Evolutionary conservation across 129 eudicot genomes (phyloP), one percentile per base, ranked within the genome.

Genomic region (Lactuca sativa): DNA sequence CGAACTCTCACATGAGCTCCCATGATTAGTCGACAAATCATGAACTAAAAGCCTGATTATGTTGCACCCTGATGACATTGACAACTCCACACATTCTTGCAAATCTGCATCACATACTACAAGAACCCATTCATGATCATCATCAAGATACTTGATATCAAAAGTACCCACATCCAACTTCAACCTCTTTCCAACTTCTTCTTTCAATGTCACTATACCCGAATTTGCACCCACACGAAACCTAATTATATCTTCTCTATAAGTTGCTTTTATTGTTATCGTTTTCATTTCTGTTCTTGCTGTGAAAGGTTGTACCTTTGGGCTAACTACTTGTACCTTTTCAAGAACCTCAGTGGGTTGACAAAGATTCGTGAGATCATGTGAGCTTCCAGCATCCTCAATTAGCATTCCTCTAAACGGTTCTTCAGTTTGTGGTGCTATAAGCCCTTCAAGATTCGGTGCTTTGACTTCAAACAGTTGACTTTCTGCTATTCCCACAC

Each of bases 331-430:
- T 30, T 78, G 82, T n/a, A 79, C 68, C 67, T 57, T 70, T 66
- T 92, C 95, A 58, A 78, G 64, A n/a, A 72, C 62, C 67, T 87
- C 92, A 0, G 84, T 77, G 14, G 55, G 41, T 15, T 88, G 81
- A 52, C 98, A 89, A 33, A 93, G 81, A 61, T 89, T 85, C 54
- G 75, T 73, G 38, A 93, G 62, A 83, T 89, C 92, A 56, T 92
- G 96, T 43, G 96, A 92, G 78, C 98, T 92, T 77, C 95, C 96
- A 14, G 95, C 96, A 78, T 89, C 98, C 78, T 89, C 98, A 7
- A 86, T 51, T 16, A 85, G 79, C 89, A 86, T 81, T 69, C 82
- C 91, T 41, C 91, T 75, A 31, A 84, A 82, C 25, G 88, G 84
- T 65, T 82, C 90, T 67, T 88, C 71, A 9, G 82, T 75, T 79